Evolutionary conservation across 768 basidiomycete species (phyloP).

Genomic region (Gyrodon lividus): DNA sequence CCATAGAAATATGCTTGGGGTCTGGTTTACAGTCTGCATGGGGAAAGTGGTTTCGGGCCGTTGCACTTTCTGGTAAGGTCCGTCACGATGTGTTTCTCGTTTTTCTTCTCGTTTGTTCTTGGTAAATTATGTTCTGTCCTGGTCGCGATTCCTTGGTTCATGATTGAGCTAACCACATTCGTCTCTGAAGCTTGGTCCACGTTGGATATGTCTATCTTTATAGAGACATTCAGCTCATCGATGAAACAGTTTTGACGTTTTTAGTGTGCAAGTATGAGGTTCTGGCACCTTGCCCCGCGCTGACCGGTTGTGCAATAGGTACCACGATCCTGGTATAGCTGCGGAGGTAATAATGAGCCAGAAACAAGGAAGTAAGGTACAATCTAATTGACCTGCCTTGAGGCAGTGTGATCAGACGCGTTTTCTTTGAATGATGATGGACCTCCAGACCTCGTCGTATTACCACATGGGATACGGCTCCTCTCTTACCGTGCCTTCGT

Average conservation of each 20-base stretch:
- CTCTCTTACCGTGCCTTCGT: too few species aligned
- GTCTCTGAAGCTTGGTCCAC: slow-evolving; percentile 10
- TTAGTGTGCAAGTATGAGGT: slow-evolving; percentile 1
- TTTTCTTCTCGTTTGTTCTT: neutral
- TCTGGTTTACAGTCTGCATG: slow-evolving; percentile 7
- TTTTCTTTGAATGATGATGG: neutral
- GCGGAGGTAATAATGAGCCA: neutral
- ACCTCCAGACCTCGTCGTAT: neutral
- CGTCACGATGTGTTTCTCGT: slow-evolving; percentile 6
- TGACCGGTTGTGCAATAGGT: neutral
- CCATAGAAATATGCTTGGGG: slow-evolving; percentile 13
- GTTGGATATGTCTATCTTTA: slow-evolving; percentile 4
- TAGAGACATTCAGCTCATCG: slow-evolving; percentile 16
- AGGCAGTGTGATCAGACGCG: neutral
- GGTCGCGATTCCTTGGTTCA: slow-evolving; percentile 12
- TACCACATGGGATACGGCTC: neutral
- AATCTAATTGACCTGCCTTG: neutral
- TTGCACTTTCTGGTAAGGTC: slow-evolving; percentile 15
- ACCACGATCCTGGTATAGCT: neutral
- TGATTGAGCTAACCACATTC: slow-evolving; percentile 1
- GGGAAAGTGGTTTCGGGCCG: slow-evolving; percentile 5
- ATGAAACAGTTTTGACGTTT: slow-evolving; percentile 14
- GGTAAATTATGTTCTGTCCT: neutral
- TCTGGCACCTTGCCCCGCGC: too few species aligned
- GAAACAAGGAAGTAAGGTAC: too few species aligned